Evolutionary conservation across 73 alveolate species (phyloP).

Genomic region (Halteria grandinella): DNA sequence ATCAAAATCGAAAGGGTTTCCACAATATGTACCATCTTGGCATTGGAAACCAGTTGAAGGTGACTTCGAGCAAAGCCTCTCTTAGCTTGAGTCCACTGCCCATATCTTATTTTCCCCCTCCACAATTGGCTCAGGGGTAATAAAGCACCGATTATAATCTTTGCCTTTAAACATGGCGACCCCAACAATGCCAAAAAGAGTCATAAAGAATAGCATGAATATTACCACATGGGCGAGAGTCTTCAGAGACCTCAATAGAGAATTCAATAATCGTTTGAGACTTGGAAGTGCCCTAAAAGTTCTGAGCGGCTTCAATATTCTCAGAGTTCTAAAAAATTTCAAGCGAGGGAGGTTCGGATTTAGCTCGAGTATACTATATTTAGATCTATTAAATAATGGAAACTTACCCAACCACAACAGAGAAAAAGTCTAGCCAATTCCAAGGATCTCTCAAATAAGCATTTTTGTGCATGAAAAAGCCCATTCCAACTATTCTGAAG

Average conservation of each 20-base stretch:
- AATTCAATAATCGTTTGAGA: slow-evolving; percentile 48
- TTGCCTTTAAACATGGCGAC: slow-evolving; percentile 47
- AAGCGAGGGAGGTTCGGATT: slow-evolving; percentile 22
- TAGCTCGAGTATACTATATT: slow-evolving; percentile 24
- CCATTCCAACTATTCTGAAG: slow-evolving; percentile 43
- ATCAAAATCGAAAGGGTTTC: slow-evolving; percentile 15
- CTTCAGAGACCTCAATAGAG: slow-evolving; percentile 52
- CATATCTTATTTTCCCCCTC: slow-evolving; percentile 37
- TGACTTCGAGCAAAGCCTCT: slow-evolving; percentile 7
- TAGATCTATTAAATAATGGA: background rate
- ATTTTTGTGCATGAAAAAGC: slow-evolving; percentile 26
- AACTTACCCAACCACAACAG: slow-evolving; percentile 37
- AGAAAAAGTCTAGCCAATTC: slow-evolving; percentile 58
- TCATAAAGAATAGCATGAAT: slow-evolving; percentile 49
- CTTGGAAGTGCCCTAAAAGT: slow-evolving; percentile 61
- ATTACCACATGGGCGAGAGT: slow-evolving; percentile 61
- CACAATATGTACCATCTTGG: slow-evolving; percentile 27
- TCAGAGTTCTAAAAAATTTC: slow-evolving; percentile 38
- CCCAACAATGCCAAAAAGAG: slow-evolving; percentile 69
- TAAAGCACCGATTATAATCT: slow-evolving; percentile 24
- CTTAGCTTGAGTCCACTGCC: slow-evolving; percentile 28
- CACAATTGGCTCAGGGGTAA: slow-evolving; percentile 7
- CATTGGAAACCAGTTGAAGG: slow-evolving; percentile 7
- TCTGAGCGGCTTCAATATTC: slow-evolving; percentile 59
- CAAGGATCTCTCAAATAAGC: slow-evolving; percentile 63